Conservation (phyloP, 805 yeast genomes). For the Yarrowia hollandica region DNA sequence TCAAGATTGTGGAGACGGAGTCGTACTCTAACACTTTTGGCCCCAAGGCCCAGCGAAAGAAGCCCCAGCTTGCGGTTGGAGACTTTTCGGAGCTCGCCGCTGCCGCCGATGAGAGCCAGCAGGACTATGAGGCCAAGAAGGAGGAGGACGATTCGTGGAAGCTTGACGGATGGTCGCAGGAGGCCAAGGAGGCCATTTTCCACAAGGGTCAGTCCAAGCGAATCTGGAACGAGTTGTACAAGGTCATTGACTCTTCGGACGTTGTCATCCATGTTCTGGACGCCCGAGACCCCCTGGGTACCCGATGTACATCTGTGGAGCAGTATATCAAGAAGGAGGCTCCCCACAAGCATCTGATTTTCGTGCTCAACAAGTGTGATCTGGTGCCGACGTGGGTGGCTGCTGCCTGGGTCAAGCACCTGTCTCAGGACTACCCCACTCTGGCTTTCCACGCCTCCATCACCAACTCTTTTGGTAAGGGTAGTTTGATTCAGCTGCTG, state of each 20-base stretch:
- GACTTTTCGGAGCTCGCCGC: constrained; percentile 75
- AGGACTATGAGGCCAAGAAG: constrained; percentile 67
- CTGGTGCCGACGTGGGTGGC: constrained; percentile 99
- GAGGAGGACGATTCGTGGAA: constrained; percentile 62
- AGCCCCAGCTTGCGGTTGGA: constrained; percentile 78
- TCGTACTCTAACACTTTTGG: constrained; percentile 81
- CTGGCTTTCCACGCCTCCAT: constrained; percentile 97
- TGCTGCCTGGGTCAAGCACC: constrained; percentile 97
- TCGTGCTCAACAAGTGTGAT: constrained; percentile 95
- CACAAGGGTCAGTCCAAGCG: constrained; percentile 97
- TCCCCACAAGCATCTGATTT: constrained; percentile 93
- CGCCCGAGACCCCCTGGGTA: constrained; percentile 97
- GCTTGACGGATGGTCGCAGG: constrained; percentile 81
- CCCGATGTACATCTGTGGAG: constrained; percentile 91
- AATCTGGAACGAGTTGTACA: constrained; percentile 96
- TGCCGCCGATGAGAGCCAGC: constrained; percentile 56
- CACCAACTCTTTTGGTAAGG: constrained; percentile 96
- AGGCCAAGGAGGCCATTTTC: constrained; percentile 94
- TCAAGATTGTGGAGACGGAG: constrained; percentile 85
- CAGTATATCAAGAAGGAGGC: constrained; percentile 90
- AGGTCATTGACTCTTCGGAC: constrained; percentile 96
- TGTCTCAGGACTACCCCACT: constrained; percentile 89
- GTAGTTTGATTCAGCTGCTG: constrained; percentile 86
- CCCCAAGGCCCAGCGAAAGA: constrained; percentile 91
- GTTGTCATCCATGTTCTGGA: constrained; percentile 95